Conservation (phyloP, 2,329 filamentous ascomycete species). For the Zasmidium cellare region DNA sequence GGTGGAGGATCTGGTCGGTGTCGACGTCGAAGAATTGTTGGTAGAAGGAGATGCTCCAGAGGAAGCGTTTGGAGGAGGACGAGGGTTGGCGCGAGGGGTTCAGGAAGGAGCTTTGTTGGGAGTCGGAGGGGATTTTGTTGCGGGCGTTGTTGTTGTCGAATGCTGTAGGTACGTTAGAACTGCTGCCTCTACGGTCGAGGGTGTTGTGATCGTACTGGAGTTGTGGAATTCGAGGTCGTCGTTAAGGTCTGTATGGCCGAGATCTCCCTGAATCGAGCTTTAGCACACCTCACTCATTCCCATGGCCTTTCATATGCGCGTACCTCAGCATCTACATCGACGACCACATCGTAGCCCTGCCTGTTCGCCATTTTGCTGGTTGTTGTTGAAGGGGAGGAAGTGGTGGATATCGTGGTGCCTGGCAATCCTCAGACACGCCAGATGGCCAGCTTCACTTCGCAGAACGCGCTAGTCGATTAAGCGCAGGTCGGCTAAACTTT, state of each 20-base stretch:
- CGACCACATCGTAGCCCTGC: constrained; percentile 89
- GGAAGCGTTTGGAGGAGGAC: constrained; percentile 68
- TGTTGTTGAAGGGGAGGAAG: not conserved
- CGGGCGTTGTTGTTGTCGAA: constrained; percentile 40
- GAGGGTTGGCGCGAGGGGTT: constrained; percentile 25
- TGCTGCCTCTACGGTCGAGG: not conserved
- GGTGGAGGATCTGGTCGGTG: constrained; percentile 80
- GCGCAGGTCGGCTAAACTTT: not conserved
- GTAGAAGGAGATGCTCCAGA: constrained; percentile 93
- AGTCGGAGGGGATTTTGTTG: constrained; percentile 51
- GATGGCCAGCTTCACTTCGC: not conserved
- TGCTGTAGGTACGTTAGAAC: constrained; percentile 19
- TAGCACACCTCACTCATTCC: not conserved
- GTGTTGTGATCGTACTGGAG: constrained; percentile 58
- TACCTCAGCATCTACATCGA: constrained; percentile 96
- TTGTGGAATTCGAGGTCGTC: constrained; percentile 99
- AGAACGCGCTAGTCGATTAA: not conserved
- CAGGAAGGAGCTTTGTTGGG: constrained; percentile 35
- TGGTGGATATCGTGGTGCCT: not conserved
- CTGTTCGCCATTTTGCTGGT: constrained; percentile 53
- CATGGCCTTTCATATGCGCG: constrained; percentile 17
- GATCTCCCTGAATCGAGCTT: constrained; percentile 69
- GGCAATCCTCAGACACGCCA: not conserved
- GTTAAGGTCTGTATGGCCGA: constrained; percentile 96
- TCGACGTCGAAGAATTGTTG: constrained; percentile 98